Percentiles rank a stretch among this genome's conserved stretches.
phyloP scores from a whole-genome alignment of 2,329 filamentous ascomycete genomes.

The Arachnomyces sp. region DNA sequence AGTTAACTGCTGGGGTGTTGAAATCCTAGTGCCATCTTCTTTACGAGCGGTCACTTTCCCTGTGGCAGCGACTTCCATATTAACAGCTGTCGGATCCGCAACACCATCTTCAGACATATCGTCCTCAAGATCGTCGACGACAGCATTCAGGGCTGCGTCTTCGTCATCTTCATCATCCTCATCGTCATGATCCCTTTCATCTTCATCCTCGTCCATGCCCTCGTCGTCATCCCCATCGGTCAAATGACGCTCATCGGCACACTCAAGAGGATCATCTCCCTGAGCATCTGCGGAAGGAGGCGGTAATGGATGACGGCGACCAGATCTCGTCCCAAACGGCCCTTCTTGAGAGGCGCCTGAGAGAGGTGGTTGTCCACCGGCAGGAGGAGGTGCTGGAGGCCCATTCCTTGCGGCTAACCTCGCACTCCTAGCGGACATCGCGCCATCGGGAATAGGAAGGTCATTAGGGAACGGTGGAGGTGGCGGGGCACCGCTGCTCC shows the following conservation, averaged over 20 bases:
- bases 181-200: constrained; percentile 54
- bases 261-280: constrained; percentile 68
- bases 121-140: constrained; percentile 85
- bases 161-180: constrained; percentile 54
- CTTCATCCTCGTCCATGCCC: constrained; percentile 59
- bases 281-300: constrained; percentile 53
- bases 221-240: constrained; percentile 43
- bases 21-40: constrained; percentile 80
- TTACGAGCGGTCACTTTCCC: constrained; percentile 86
- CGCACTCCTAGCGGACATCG: constrained; percentile 16
- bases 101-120: constrained; percentile 66
- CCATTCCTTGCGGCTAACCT: constrained; percentile 15
- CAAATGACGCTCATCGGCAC: constrained; percentile 82
- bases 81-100: constrained; percentile 80
- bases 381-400: constrained; percentile 38
- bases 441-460: constrained; percentile 12
- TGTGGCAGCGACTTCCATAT: constrained; percentile 76
- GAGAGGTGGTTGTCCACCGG: constrained; percentile 20
- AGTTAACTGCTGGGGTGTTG: constrained; percentile 63
- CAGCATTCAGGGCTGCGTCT: constrained; percentile 62
- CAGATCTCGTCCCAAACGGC: constrained; percentile 48
- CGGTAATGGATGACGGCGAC: constrained; percentile 49
- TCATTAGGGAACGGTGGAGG: constrained; percentile 9
- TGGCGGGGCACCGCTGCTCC: constrained; percentile 13
- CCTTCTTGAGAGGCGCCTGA: constrained; percentile 30